Base-by-base conservation (phyloP, 225 moss, liverwort and hornwort genomes). In the Asterella californica region DNA sequence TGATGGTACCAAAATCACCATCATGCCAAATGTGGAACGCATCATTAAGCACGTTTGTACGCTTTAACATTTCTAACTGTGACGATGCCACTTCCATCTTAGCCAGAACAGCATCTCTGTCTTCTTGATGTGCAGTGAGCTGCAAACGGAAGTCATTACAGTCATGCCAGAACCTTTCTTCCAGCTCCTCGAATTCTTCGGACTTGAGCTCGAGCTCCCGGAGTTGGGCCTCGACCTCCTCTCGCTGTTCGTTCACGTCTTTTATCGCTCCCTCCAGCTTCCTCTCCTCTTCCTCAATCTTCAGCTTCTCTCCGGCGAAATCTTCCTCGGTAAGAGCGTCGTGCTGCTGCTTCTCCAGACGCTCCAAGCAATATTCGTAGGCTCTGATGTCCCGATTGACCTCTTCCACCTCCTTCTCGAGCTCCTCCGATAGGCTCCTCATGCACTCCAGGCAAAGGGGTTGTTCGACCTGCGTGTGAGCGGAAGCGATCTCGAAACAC, bases 1-100 rank as follows among this genome's bases (percentile, higher is more conserved):
- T 99, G 81, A 99, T 99, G 42, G 99, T 99, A 29, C 99, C 99
- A 76, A 99, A 99, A 59, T 99, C 99, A 72, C 99, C 99, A 88
- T 99, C 99, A 85, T 99, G 99, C 99, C 99, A 99, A 78, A 99
- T 99, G 81, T 93, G 92, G 70, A 99, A 99, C 18, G 99, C 99
- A 89, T 99, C 99, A 83, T 95, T 95, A 24, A 99, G 99, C 74
- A 99, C 99, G 83, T 99, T 99, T 22, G 95, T 95, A 78, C 93
- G 92, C 86, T 99, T 99, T 62, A 99, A 86, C 83, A 95, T 90
- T 79, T 99, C 99, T 60, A 99, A 81, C 83, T 99, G 99, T 61
- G 95, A 88, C 67, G 93, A 91, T 55, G 92, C 95, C 80, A 99
- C 90, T 86, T 99, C 99, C 79, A 99, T 95, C 84, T 93, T 93